Evolutionary conservation across 371 early-diverging fungal species (phyloP), one percentile per base, ranked within the genome.

Genomic region (Batrachochytrium dendrobatidis): DNA sequence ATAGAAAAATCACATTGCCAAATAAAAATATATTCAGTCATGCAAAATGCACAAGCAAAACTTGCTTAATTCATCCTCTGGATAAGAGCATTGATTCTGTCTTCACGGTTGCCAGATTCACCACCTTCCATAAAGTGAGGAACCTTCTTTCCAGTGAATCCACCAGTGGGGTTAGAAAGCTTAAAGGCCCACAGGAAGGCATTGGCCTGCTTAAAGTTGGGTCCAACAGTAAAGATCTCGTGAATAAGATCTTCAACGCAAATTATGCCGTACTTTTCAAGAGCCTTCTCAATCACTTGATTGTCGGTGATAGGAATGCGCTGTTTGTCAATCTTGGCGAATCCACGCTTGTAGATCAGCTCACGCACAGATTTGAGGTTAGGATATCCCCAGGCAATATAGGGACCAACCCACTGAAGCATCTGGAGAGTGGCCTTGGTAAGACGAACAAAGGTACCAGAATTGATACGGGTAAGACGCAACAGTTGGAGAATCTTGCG

Each of bases 181-280:
- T 92, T 92, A 90, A 99, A 98, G 72, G 99, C 95, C 94, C 97
- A 97, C 73, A 99, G 80, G 86, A 99, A 99, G 87, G 90, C 93
- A 86, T 90, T 92, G 74, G 92, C 99, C 70, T 85, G 83, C 83
- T 94, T 94, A 85, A 95, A 95, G 88, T 95, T 77, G 59, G 97
- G 94, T 56, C 97, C 97, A 67, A 98, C 98, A 56, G 98, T 95
- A 86, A 82, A 90, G 77, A 99, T 94, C 82, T 97, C 97, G 85
- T 99, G 94, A 69, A 99, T 88, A 63, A 99, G 78, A 69, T 99
- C 99, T 83, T 99, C 99, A 63, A 99, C 77, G 75, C 99, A 99
- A 82, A 94, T 86, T 80, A 98, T 90, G 71, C 91, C 92, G 79
- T 75, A 89, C 81, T 92, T 88, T 75, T 99, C 99, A 57, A 99